These are phyloP conservation scores for Oryza rufipogon DNA, from an alignment of 176 grass and related monocot genomes.

Conservation along the genomic window DNA sequence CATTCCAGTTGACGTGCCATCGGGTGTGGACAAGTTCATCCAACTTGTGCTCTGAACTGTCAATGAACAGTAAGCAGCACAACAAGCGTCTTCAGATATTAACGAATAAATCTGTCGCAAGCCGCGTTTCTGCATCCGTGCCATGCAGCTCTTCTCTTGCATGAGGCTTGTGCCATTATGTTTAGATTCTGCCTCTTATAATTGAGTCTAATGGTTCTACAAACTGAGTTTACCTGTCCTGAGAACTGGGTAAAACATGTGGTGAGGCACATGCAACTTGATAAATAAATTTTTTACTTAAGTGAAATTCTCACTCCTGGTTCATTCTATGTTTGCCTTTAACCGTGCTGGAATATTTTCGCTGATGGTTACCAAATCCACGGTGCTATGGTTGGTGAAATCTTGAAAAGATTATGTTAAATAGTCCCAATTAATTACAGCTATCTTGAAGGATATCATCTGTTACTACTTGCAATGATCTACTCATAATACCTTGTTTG, in stretches of 20 bases:
- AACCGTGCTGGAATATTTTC: neutral
- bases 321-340: neutral
- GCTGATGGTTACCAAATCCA: neutral
- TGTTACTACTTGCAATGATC: too few species aligned
- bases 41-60: conserved; percentile 28
- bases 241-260: neutral
- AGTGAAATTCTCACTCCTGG: neutral
- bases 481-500: too few species aligned
- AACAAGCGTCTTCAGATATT: neutral
- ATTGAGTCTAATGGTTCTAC: conserved; percentile 14
- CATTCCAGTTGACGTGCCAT: conserved; percentile 24
- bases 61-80: neutral
- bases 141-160: conserved; percentile 36
- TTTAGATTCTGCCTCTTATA: neutral
- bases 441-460: too few species aligned
- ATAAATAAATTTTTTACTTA: neutral
- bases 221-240: conserved; percentile 18
- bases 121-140: conserved; percentile 17
- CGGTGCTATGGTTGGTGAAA: neutral
- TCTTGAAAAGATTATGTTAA: neutral
- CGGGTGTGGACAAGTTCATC: conserved; percentile 17
- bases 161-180: conserved; percentile 8
- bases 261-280: conserved; percentile 1
- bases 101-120: conserved; percentile 44
- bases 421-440: too few species aligned